Evolutionary conservation across 495 filamentous ascomycete genomes (phyloP).

Genomic region (Penicillium paradoxum): DNA sequence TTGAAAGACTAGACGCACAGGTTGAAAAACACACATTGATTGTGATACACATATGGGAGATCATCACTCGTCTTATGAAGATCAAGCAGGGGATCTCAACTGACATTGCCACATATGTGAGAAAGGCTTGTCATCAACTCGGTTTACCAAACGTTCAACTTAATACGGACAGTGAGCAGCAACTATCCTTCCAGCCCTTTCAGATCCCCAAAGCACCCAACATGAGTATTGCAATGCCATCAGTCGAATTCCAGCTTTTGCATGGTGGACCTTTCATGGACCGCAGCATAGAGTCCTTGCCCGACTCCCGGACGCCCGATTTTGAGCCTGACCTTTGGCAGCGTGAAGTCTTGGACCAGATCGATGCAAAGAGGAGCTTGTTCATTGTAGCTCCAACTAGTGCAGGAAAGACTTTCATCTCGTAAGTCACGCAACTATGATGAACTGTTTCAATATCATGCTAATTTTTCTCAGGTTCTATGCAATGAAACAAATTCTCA

Average conservation of each 20-base stretch:
- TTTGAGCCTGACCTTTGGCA: constrained; percentile 78
- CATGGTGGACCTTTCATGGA: constrained; percentile 72
- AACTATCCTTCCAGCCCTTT: constrained; percentile 34
- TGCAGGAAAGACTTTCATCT: constrained; percentile 59
- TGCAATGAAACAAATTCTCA: constrained; percentile 70
- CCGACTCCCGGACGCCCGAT: constrained; percentile 56
- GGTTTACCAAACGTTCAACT: constrained; percentile 17
- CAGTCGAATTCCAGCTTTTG: constrained; percentile 56
- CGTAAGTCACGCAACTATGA: constrained; percentile 18
- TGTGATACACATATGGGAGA: constrained; percentile 17
- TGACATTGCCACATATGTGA: constrained; percentile 18
- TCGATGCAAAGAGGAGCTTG: constrained; percentile 62
- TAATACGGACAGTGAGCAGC: background rate
- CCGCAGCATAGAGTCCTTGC: constrained; percentile 59
- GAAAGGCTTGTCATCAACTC: constrained; percentile 21
- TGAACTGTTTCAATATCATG: background rate
- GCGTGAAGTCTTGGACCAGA: constrained; percentile 63
- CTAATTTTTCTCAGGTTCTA: constrained; percentile 52
- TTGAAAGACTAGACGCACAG: constrained; percentile 1
- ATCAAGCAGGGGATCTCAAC: constrained; percentile 23
- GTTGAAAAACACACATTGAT: background rate
- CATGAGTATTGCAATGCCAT: constrained; percentile 22
- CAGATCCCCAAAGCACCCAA: constrained; percentile 10
- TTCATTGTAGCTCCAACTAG: constrained; percentile 76
- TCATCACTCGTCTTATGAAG: constrained; percentile 13